These are phyloP conservation scores for Echria macrotheca DNA, from an alignment of 495 filamentous ascomycete species.

Conservation along the genomic window DNA sequence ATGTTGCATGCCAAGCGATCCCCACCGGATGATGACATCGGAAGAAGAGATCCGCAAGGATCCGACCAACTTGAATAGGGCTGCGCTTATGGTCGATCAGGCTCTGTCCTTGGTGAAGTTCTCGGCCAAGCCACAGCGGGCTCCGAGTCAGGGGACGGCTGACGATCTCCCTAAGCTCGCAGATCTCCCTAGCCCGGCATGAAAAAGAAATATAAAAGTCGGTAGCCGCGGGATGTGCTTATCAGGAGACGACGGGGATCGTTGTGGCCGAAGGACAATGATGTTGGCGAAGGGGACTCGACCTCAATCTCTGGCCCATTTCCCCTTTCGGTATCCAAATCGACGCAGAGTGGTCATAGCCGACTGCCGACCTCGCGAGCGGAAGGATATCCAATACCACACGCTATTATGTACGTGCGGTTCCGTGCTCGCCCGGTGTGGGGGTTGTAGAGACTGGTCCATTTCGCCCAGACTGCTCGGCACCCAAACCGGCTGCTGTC, in stretches of 20 bases:
- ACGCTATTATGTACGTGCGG: too few relatives aligned
- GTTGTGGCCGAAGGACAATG: neutral
- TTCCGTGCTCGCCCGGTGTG: too few relatives aligned
- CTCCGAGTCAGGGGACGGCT: neutral
- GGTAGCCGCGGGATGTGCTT: neutral
- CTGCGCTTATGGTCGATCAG: too few relatives aligned
- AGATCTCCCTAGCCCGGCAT: constrained; percentile 4
- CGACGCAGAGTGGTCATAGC: neutral
- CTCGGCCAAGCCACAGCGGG: too few relatives aligned
- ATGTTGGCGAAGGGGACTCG: neutral
- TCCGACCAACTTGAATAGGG: too few relatives aligned
- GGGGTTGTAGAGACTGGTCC: neutral
- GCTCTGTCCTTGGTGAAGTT: too few relatives aligned
- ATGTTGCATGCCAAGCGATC: too few relatives aligned
- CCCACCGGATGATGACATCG: too few relatives aligned
- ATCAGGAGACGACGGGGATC: neutral
- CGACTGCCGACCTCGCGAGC: neutral
- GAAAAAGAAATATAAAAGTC: constrained; percentile 4
- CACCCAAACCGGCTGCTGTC: neutral
- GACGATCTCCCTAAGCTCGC: neutral
- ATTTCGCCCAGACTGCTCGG: neutral
- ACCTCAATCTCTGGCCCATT: neutral
- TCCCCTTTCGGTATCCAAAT: neutral
- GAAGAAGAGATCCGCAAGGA: too few relatives aligned
- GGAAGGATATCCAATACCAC: neutral